A percentile compares a stretch with the other conserved stretches of the same genome.
phyloP scores from a whole-genome alignment of 139 green algal species.

The Klebsormidium nitens region DNA sequence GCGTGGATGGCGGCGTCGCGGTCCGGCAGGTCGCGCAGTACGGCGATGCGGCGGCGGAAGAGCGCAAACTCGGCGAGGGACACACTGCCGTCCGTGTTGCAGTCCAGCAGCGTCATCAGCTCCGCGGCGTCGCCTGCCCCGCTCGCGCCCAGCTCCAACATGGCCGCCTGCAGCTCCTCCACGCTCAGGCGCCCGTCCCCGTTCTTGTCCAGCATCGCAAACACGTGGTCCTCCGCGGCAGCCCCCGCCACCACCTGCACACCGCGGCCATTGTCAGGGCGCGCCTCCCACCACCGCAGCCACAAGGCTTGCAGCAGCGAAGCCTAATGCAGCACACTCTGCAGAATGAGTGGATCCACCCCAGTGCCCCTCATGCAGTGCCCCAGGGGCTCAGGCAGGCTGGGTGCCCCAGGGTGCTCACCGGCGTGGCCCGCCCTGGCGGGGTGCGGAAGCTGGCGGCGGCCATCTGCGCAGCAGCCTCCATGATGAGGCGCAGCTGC shows the following conservation, averaged over 20 bases:
- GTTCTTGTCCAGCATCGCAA: constrained; percentile 44
- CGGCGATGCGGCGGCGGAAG: constrained; percentile 38
- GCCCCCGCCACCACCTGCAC: not conserved
- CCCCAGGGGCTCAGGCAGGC: too few relatives aligned
- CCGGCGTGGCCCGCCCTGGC: too few relatives aligned
- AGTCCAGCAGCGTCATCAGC: constrained; percentile 41
- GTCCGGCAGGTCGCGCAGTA: too few relatives aligned
- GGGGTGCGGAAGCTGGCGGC: not conserved
- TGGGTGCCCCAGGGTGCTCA: too few relatives aligned
- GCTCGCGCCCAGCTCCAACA: constrained; percentile 25
- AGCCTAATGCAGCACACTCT: too few relatives aligned
- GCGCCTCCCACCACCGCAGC: not conserved
- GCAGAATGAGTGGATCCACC: too few relatives aligned
- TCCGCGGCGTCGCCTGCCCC: constrained; percentile 12
- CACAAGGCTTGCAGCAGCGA: too few relatives aligned
- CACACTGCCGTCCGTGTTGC: constrained; percentile 40
- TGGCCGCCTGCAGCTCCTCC: constrained; percentile 32
- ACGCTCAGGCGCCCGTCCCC: constrained; percentile 42
- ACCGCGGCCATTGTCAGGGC: not conserved
- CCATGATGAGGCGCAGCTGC: constrained; percentile 6
- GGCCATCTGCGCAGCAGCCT: constrained; percentile 8
- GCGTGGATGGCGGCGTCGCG: too few relatives aligned
- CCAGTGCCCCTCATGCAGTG: too few relatives aligned
- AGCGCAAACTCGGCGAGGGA: constrained; percentile 33
- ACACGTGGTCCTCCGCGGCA: constrained; percentile 34